These are phyloP conservation scores for Gnetum montanum DNA, from an alignment of 75 land plant species.

Conservation along the genomic window DNA sequence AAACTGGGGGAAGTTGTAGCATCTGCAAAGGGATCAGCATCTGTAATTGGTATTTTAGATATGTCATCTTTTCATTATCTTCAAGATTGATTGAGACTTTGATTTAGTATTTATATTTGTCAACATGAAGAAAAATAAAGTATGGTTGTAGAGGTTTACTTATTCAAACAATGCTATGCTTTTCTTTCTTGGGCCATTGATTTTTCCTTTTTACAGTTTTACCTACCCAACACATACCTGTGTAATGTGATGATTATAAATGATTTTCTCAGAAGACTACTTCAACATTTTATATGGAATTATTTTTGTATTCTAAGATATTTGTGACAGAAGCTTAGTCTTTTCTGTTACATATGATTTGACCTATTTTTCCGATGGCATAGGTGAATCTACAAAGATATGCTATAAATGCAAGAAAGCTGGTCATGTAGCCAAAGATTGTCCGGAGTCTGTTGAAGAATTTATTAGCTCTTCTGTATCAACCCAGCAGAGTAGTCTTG, in stretches of 20 bases:
- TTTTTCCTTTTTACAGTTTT: not conserved
- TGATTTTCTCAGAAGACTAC: too few species aligned
- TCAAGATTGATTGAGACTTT: too few species aligned
- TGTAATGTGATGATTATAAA: not conserved
- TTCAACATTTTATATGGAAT: not conserved
- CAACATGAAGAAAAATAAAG: not conserved
- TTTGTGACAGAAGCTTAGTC: constrained; percentile 1
- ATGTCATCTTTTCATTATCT: not conserved
- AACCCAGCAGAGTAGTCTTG: too few species aligned
- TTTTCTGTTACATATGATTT: too few species aligned
- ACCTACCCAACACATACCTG: too few species aligned
- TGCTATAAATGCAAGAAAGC: constrained; percentile 90
- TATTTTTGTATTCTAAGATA: too few species aligned
- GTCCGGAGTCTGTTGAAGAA: constrained; percentile 33
- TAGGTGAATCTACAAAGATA: constrained; percentile 42
- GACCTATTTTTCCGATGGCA: constrained; percentile 11
- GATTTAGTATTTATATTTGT: too few species aligned
- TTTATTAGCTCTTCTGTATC: too few species aligned
- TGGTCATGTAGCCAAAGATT: constrained; percentile 86
- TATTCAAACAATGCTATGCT: too few species aligned
- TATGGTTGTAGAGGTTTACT: too few species aligned
- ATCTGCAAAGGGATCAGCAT: constrained; percentile 4
- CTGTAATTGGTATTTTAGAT: constrained; percentile 21
- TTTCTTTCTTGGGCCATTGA: too few species aligned
- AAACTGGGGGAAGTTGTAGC: constrained; percentile 6